These are phyloP conservation scores for Cladophialophora exuberans DNA, from an alignment of 2,329 filamentous ascomycete species.

Conservation along the genomic window DNA sequence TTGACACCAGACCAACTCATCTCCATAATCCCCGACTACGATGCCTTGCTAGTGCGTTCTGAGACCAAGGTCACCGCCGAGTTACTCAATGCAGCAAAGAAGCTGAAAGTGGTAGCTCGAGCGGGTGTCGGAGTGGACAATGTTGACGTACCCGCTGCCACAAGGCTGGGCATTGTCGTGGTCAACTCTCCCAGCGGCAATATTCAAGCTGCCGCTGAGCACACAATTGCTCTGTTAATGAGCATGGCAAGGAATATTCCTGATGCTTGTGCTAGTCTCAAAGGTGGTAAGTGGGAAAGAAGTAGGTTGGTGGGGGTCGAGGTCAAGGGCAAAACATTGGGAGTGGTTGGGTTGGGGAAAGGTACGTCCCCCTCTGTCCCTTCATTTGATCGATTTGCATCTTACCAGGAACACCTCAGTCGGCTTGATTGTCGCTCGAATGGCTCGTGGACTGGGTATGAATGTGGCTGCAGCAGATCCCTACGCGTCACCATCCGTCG, in stretches of 20 bases:
- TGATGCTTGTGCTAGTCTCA: constrained; percentile 69
- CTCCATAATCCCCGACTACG: constrained; percentile 69
- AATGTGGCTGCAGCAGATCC: constrained; percentile 74
- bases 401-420: constrained; percentile 43
- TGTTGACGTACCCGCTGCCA: constrained; percentile 74
- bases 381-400: background rate
- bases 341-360: constrained; percentile 79
- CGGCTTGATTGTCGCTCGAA: constrained; percentile 77
- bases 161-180: constrained; percentile 73
- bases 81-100: constrained; percentile 67
- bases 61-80: constrained; percentile 77
- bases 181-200: constrained; percentile 81
- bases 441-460: constrained; percentile 78
- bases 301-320: constrained; percentile 75
- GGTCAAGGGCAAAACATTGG: constrained; percentile 75
- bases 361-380: constrained; percentile 45
- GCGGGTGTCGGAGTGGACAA: constrained; percentile 85
- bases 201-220: constrained; percentile 78
- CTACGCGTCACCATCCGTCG: constrained; percentile 74
- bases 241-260: constrained; percentile 75
- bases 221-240: constrained; percentile 75
- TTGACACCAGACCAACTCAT: constrained; percentile 67
- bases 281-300: constrained; percentile 75
- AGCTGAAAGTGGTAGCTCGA: constrained; percentile 75
- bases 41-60: constrained; percentile 77